Conservation (phyloP, 331 rosid genomes). For the Quercus lobata region DNA sequence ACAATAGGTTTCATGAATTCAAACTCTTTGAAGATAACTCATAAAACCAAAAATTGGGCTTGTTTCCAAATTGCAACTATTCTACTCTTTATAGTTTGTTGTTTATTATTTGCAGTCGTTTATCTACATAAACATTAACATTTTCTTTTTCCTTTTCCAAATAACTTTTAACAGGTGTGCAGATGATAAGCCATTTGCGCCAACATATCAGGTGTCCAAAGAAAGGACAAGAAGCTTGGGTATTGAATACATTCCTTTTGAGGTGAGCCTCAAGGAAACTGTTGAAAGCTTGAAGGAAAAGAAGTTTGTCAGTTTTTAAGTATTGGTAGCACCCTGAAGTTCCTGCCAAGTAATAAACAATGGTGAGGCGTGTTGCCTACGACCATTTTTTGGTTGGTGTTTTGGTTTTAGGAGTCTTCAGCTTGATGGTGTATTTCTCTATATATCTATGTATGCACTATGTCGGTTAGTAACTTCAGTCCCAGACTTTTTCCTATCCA, state of each 20-base stretch:
- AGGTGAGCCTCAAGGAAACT: slow-evolving; percentile 42
- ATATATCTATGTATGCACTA: no score
- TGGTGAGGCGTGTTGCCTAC: neutral
- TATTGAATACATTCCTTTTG: slow-evolving; percentile 39
- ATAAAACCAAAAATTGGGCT: neutral
- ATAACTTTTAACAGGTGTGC: slow-evolving; percentile 30
- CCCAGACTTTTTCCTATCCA: no score
- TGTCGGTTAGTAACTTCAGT: no score
- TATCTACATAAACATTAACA: neutral
- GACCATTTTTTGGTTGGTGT: neutral
- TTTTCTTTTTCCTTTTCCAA: neutral
- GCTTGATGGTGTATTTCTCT: neutral
- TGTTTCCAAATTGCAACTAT: neutral
- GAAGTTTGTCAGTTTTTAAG: slow-evolving; percentile 26
- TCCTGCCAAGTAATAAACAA: neutral
- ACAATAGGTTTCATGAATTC: neutral
- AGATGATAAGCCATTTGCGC: slow-evolving; percentile 31
- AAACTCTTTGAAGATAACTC: neutral
- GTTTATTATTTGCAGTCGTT: neutral
- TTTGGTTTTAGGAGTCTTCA: neutral
- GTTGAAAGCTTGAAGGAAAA: slow-evolving; percentile 56
- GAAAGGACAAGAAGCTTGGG: slow-evolving; percentile 47
- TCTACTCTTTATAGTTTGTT: neutral
- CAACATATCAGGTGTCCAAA: slow-evolving; percentile 35
- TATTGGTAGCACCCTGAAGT: neutral